phyloP scores from a whole-genome alignment of 2,329 filamentous ascomycete genomes.

The Massarina eburnea region DNA sequence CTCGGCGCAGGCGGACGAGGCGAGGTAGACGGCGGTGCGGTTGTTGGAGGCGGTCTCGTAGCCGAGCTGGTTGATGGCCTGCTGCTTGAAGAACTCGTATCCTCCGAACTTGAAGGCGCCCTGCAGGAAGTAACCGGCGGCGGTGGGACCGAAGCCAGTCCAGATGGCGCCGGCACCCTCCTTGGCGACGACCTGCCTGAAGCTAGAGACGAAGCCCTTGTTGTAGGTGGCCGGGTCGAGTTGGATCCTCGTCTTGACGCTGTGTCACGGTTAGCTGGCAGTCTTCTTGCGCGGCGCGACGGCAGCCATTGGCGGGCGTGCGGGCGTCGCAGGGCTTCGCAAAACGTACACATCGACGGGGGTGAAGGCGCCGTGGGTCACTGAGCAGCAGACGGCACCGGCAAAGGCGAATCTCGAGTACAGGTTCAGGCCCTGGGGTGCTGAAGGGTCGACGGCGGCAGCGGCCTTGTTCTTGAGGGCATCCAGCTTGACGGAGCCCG shows the following conservation, averaged over 20 bases:
- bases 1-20: conserved; percentile 61
- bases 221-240: conserved; percentile 89
- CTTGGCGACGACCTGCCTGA: conserved; percentile 75
- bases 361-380: conserved; percentile 96
- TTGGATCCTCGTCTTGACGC: conserved; percentile 95
- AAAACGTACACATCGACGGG: conserved; percentile 97
- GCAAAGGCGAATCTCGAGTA: conserved; percentile 97
- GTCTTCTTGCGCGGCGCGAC: conserved; percentile 4
- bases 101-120: conserved; percentile 92
- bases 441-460: conserved; percentile 52
- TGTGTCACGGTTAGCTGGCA: conserved; percentile 44
- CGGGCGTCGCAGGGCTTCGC: conserved; percentile 5
- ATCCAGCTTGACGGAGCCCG: conserved; percentile 56
- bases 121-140: conserved; percentile 91
- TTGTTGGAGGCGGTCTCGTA: conserved; percentile 69
- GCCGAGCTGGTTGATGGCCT: conserved; percentile 78
- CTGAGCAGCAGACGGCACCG: conserved; percentile 95
- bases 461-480: conserved; percentile 51
- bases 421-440: conserved; percentile 67
- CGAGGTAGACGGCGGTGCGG: conserved; percentile 80
- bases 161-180: conserved; percentile 85
- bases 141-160: conserved; percentile 83
- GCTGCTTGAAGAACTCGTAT: conserved; percentile 96
- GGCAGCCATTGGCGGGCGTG: conserved; percentile 30
- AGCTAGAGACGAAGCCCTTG: conserved; percentile 80